Percentiles rank a stretch among this genome's conserved stretches.
These are phyloP conservation scores for Candida germanica DNA, from an alignment of 805 yeast genomes.

Conservation along the genomic window DNA sequence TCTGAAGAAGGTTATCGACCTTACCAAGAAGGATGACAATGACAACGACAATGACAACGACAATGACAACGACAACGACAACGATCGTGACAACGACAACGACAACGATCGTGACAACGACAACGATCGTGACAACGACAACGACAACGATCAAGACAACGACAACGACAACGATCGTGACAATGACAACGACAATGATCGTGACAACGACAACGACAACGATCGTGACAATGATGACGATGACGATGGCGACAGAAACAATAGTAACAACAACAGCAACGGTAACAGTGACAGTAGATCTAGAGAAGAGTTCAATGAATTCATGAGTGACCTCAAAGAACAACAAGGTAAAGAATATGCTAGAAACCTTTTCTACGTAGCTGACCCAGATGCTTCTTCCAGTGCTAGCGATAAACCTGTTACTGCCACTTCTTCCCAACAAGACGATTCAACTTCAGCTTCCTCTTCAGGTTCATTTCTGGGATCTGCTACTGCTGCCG, in stretches of 20 bases:
- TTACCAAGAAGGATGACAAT: background rate
- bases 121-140: slow-evolving; percentile 2
- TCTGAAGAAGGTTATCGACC: background rate
- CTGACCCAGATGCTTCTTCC: background rate
- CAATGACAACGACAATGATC: background rate
- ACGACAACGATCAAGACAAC: background rate
- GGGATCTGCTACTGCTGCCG: too few species aligned
- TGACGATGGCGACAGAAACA: background rate
- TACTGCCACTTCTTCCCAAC: background rate
- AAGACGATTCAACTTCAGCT: background rate
- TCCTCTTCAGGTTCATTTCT: background rate
- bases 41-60: slow-evolving; percentile 2
- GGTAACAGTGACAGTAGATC: background rate
- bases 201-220: background rate
- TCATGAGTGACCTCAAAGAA: background rate
- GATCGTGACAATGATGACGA: background rate
- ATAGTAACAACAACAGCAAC: background rate
- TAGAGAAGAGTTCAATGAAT: background rate
- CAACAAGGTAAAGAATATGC: background rate
- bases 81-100: background rate
- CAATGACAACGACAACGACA: background rate
- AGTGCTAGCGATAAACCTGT: background rate
- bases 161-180: slow-evolving; percentile 1
- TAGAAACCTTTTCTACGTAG: background rate
- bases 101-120: slow-evolving; percentile 1